Base-by-base conservation (phyloP, 352 stramenopile species). In the Phytophthora hybrid region DNA sequence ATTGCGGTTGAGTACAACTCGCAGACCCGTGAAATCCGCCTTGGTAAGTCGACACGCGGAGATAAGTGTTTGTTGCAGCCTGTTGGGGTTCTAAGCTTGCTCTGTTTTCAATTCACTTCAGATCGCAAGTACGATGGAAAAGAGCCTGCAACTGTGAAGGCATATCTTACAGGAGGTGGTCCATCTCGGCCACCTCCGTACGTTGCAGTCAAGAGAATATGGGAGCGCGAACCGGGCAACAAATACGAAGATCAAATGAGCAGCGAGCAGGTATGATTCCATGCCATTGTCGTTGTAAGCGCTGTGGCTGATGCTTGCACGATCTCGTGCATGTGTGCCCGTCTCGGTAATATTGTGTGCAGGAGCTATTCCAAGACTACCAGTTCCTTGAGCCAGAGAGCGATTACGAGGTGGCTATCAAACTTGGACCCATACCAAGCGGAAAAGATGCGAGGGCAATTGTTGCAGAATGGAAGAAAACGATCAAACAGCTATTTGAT, bases 351-450 rank as follows among this genome's bases (percentile, higher is more conserved):
- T 41, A n/a, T 63, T 61, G 34, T 57, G 14, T 7, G n/a, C 63
- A 92, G 83, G 89, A 96, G 47, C 70, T 96, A 23, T 93, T 93
- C 65, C 87, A 95, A 78, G 87, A 95, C 57, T 95, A 93, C 59
- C 89, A 96, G 74, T 93, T 92, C n/a, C 53, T 96, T 23, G 78
- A 88, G 18, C 89, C 89, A 8, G 84, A 94, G 49, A 91, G 83
- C 53, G 74, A 85, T 16, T 94, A 92, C 66, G 89, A 96, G 62
- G 78, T 93, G 4, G 82, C 85, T 18, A 76, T 95, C 34, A 93
- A 94, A 66, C 69, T 96, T 4, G 89, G 89, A 10, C 89, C 89
- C 0, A 69, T 92, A 0, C 56, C 74, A 9, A 85, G 31, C 7
- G 62, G 66, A 23, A 69, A 71, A 13, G 83, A 92, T 18, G 87